Evolutionary conservation across 2,329 filamentous ascomycete species (phyloP).

Genomic region (Kalaharituber pfeilii): DNA sequence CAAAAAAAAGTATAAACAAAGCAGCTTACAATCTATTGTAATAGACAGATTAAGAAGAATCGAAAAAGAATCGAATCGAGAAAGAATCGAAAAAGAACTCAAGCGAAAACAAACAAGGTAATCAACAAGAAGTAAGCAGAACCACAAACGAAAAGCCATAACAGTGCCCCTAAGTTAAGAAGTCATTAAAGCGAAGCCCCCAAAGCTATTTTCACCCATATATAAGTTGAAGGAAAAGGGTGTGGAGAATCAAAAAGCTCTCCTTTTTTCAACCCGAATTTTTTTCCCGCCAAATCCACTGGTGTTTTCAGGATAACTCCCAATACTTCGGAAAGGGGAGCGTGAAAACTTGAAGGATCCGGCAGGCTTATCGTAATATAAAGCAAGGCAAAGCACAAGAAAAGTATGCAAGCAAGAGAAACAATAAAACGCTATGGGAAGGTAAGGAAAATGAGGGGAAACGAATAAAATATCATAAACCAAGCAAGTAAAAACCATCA

Average conservation of each 20-base stretch:
- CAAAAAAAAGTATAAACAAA: conserved; percentile 25
- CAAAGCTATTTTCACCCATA: background rate
- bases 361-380: conserved; percentile 5
- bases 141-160: too few relatives aligned
- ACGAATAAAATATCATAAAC: conserved; percentile 24
- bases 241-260: background rate
- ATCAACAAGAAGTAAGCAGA: background rate
- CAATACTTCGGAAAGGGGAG: background rate
- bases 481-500: conserved; percentile 23
- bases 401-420: conserved; percentile 20
- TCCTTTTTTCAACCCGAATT: too few relatives aligned
- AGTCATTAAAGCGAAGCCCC: background rate
- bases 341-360: background rate
- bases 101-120: background rate
- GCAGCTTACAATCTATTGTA: conserved; percentile 5
- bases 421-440: conserved; percentile 25
- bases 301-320: background rate
- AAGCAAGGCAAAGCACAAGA: conserved; percentile 17
- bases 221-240: background rate
- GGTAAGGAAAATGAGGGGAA: conserved; percentile 26
- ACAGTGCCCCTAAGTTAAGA: background rate
- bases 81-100: conserved; percentile 11
- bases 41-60: conserved; percentile 11
- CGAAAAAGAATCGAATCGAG: conserved; percentile 15
- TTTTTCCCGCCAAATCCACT: too few relatives aligned